Base-by-base conservation (phyloP, 345 rosid genomes). In the Brassica juncea region DNA sequence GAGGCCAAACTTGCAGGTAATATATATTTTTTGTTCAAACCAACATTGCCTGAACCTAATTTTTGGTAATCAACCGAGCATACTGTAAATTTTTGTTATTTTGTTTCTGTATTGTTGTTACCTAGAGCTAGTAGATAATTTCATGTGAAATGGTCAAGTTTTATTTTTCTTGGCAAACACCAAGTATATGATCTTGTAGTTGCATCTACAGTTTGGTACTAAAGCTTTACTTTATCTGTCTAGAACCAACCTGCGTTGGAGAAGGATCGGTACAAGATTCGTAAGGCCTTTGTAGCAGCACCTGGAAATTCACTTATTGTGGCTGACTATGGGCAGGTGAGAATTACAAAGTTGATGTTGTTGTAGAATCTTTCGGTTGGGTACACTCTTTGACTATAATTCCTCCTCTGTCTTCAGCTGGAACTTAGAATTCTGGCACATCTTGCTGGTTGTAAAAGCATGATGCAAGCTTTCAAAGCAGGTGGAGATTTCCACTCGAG, bases 401-500 rank as follows among this genome's bases (percentile, higher is more conserved):
- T 32, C 19, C 15, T 28, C 2, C 11, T 62, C 19, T 80, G 5
- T 73, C 80, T 63, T 79, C 91, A 95, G 98, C 87, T 93, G 86
- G 99, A 95, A 84, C 98, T 95, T 70, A 86, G 99, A 84, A 90
- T 95, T 86, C 89, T 95, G 67, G 99, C 99, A 64, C 99, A 95
- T 87, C 91, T 95, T 72, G 86, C 98, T 74, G 63, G 90, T 74
- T 95, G 99, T 79, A 73, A 86, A 85, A 95, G 99, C 84, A 95
- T 95, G 99, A 80, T 91, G 92, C 89, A 93, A 75, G 99, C 99
- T 74, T 95, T 93, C 81, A 68, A 86, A 83, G 99, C 98, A 72
- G 97, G 98, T 37, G 99, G 99, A 67, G 99, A 95, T 84, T 95
- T 95, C 77, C 99, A 93, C 85, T 95, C 99, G 65, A 90, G 99